phyloP scores from a whole-genome alignment of 345 rosid genomes.

The Geranium rotundifolium region DNA sequence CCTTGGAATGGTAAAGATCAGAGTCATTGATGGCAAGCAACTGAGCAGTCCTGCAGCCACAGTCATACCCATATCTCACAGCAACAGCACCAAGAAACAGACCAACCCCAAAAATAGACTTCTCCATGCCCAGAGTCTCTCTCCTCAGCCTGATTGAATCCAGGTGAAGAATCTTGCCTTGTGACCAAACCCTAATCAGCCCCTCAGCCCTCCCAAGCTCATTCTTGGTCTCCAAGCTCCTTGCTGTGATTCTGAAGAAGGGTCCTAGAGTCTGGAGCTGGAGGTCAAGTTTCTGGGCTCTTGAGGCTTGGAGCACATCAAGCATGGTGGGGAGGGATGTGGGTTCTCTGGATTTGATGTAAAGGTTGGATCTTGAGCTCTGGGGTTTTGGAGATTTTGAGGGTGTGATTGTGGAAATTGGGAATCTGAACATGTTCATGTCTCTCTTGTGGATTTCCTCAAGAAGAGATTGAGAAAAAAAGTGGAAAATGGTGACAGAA shows the following conservation, averaged over 20 bases:
- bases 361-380: no score
- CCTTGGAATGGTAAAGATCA: constrained; percentile 75
- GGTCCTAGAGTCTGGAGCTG: constrained; percentile 61
- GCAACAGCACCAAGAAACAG: constrained; percentile 89
- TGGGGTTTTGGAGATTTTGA: no score
- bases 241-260: constrained; percentile 70
- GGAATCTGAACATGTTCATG: no score
- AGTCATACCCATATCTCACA: constrained; percentile 62
- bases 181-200: constrained; percentile 47
- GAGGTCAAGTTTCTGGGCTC: constrained; percentile 60
- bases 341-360: no score
- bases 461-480: no score
- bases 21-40: constrained; percentile 92
- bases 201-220: constrained; percentile 72
- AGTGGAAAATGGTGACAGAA: no score
- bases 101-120: constrained; percentile 75
- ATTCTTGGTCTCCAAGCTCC: constrained; percentile 31
- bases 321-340: constrained; percentile 44
- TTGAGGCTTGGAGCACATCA: constrained; percentile 57
- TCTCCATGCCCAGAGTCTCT: constrained; percentile 70
- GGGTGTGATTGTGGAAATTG: no score
- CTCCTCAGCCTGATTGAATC: constrained; percentile 58
- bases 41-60: constrained; percentile 65
- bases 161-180: constrained; percentile 68
- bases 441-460: no score